These are phyloP conservation scores for Talaromyces sp. DNA, from an alignment of 2,329 filamentous ascomycete genomes.

Conservation along the genomic window DNA sequence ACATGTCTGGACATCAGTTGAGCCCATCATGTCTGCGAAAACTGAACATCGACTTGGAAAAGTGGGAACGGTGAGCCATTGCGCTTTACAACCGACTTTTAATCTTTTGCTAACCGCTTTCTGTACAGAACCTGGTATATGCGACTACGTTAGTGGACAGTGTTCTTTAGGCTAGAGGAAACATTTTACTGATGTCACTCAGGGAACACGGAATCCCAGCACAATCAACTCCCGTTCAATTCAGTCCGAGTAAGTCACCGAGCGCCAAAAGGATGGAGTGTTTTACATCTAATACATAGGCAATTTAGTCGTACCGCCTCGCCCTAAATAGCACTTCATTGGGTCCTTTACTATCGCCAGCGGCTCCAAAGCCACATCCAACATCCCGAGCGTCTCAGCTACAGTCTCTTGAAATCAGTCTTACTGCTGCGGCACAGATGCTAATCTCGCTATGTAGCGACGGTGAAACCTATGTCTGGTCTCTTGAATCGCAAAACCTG, in stretches of 20 bases:
- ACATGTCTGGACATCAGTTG: slow-evolving; percentile 22
- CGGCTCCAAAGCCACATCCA: slow-evolving; percentile 1
- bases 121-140: slow-evolving; percentile 4
- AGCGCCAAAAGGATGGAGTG: not conserved
- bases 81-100: no score
- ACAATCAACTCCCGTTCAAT: slow-evolving; percentile 26
- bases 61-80: slow-evolving; percentile 23
- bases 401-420: slow-evolving; percentile 16
- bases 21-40: slow-evolving; percentile 16
- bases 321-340: slow-evolving; percentile 9
- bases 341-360: slow-evolving; percentile 3
- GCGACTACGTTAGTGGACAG: not conserved
- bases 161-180: not conserved
- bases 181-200: slow-evolving; percentile 3
- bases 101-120: not conserved
- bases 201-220: slow-evolving; percentile 20
- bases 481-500: slow-evolving; percentile 16
- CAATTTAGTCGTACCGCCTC: slow-evolving; percentile 5
- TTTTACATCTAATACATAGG: not conserved
- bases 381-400: not conserved
- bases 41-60: slow-evolving; percentile 23
- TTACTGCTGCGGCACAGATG: slow-evolving; percentile 21
- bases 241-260: slow-evolving; percentile 21
- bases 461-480: slow-evolving; percentile 15
- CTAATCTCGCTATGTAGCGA: slow-evolving; percentile 18